phyloP scores from a whole-genome alignment of 768 basidiomycete species.

The Rhodotorula diobovata region DNA sequence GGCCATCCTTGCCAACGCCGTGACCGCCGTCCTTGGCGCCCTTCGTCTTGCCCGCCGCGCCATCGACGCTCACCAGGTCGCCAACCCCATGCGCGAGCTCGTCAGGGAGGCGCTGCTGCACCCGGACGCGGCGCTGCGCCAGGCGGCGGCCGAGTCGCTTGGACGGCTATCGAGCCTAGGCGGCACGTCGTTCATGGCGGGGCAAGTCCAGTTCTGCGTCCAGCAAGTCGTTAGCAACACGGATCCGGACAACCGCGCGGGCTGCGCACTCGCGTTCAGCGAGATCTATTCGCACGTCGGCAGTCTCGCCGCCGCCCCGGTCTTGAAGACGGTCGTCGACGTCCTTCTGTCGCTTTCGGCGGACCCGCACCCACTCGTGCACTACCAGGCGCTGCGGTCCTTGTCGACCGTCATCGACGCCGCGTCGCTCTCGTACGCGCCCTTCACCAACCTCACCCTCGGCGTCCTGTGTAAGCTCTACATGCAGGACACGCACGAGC shows the following conservation, averaged over 20 bases:
- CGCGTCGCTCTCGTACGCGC: conserved; percentile 83
- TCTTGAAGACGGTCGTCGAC: conserved; percentile 92
- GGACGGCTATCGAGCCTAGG: conserved; percentile 79
- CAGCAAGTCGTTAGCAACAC: conserved; percentile 92
- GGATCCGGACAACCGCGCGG: conserved; percentile 84
- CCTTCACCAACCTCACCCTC: conserved; percentile 79
- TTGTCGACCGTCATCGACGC: conserved; percentile 82
- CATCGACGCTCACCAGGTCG: conserved; percentile 44
- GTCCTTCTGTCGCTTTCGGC: conserved; percentile 89
- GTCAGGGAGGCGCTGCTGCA: conserved; percentile 72
- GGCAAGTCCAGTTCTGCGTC: conserved; percentile 81
- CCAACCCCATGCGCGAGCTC: conserved; percentile 29
- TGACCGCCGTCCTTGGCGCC: conserved; percentile 66
- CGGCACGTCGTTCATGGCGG: conserved; percentile 74
- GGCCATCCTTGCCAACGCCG: conserved; percentile 74
- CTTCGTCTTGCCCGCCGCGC: conserved; percentile 51
- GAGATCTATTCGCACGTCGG: conserved; percentile 88
- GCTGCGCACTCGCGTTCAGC: conserved; percentile 87
- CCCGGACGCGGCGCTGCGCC: conserved; percentile 68
- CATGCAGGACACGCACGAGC: conserved; percentile 81
- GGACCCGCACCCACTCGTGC: conserved; percentile 93
- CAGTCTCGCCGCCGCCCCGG: conserved; percentile 85
- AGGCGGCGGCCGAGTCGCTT: conserved; percentile 77
- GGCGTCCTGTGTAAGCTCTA: conserved; percentile 88
- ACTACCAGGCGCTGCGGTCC: conserved; percentile 85